These are phyloP conservation scores for Bipolaris victoriae DNA, from an alignment of 2,329 filamentous ascomycete genomes.

Conservation along the genomic window DNA sequence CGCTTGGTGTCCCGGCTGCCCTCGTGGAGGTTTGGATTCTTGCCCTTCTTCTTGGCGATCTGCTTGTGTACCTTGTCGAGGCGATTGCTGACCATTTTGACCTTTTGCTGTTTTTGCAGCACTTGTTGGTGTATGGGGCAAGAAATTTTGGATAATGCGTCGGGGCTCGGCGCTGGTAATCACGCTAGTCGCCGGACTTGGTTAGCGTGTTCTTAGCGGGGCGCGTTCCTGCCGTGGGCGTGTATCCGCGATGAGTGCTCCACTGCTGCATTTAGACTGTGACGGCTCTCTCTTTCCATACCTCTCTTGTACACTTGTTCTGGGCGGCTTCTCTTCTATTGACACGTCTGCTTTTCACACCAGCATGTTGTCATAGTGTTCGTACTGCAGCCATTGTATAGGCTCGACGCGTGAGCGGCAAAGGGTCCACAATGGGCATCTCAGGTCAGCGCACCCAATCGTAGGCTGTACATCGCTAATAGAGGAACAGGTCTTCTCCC, in stretches of 20 bases:
- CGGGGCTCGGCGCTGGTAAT: conserved; percentile 14
- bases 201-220: conserved; percentile 22
- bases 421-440: conserved; percentile 48
- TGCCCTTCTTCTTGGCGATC: conserved; percentile 84
- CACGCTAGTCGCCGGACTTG: conserved; percentile 17
- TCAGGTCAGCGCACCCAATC: conserved; percentile 41
- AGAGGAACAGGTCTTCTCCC: conserved; percentile 75
- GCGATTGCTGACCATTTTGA: conserved; percentile 58
- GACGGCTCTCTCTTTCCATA: conserved; percentile 10
- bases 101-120: conserved; percentile 10
- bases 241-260: conserved; percentile 28
- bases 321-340: conserved; percentile 8
- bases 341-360: neutral
- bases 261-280: conserved; percentile 22
- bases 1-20: conserved; percentile 86
- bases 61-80: conserved; percentile 86
- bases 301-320: conserved; percentile 2
- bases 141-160: conserved; percentile 36
- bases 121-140: conserved; percentile 11
- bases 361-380: conserved; percentile 32
- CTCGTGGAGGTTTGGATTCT: conserved; percentile 78
- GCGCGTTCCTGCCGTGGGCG: conserved; percentile 28
- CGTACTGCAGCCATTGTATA: conserved; percentile 27
- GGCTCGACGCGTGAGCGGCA: conserved; percentile 37
- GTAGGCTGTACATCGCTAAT: conserved; percentile 29